These are phyloP conservation scores for Solanum chacoense DNA, from an alignment of 305 asterid genomes.

Conservation along the genomic window DNA sequence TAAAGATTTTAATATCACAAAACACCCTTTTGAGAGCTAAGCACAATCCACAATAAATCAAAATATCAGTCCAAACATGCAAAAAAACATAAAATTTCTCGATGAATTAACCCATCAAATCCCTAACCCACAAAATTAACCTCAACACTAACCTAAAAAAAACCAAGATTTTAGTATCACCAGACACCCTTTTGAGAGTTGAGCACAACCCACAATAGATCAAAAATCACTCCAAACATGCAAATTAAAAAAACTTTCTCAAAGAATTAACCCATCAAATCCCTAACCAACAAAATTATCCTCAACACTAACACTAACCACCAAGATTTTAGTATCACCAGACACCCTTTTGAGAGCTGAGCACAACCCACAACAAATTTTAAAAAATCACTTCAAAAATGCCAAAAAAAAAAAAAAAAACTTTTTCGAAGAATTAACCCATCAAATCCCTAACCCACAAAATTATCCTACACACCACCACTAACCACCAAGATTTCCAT, in stretches of 20 bases:
- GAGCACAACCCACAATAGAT: neutral
- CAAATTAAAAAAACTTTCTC: neutral
- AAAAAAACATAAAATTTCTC: neutral
- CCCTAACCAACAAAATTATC: neutral
- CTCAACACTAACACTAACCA: neutral
- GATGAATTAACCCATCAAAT: neutral
- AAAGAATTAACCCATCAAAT: neutral
- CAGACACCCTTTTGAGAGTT: neutral
- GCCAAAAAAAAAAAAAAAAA: neutral
- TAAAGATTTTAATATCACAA: constrained; percentile 1
- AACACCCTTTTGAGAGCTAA: neutral
- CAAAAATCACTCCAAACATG: neutral
- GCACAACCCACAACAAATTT: neutral
- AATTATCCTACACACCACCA: neutral
- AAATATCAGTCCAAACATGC: neutral
- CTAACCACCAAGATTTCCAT: neutral
- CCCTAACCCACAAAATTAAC: neutral
- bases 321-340: constrained; percentile 1
- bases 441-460: neutral
- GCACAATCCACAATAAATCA: neutral
- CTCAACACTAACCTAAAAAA: neutral
- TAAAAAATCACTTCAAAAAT: neutral
- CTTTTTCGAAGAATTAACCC: neutral
- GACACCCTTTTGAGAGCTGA: neutral
- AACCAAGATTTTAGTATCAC: neutral